Base-by-base conservation (phyloP, 176 grass and related monocot genomes). In the Oryza glaberrima region DNA sequence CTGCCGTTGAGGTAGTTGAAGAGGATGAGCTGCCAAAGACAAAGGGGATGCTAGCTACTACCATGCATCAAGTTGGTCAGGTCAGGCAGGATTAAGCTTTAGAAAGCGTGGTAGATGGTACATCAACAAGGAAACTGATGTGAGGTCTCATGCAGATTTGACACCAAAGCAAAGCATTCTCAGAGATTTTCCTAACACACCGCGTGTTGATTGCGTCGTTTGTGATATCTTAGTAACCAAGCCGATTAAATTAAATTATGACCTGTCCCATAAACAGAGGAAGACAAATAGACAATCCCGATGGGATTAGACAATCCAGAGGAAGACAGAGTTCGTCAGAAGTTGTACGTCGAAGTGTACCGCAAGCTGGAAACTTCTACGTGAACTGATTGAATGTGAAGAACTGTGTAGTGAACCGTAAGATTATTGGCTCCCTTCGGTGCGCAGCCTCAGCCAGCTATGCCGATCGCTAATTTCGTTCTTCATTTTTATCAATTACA, bases 1-100 rank as follows among this genome's bases (percentile, higher is more conserved):
- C 36, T n/a, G 35, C 56, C 76, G 38, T 64, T 45, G 60, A 28
- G 60, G 30, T 80, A 49, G 77, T 17, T 80, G 43, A 68, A 49
- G 63, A 30, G 43, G 64, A 68, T 80, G 77, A 40, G 16, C 77
- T 49, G 43, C 64, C 44, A 3, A 49, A 65, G 63, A 26, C 23
- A 28, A 61, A 61, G 20, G 58, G 58, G 58, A 61, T 61, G 58
- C 58, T 61, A 61, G 20, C 13, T 10, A 22, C 58, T 61, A 23
- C 11, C 19, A 23, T 61, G 35, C 35, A 36, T 36, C 8, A 61
- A 22, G 58, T 22, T 61, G 58, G 58, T 61, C 58, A 61, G 20
- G 19, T 67, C 77, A 11, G 77, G 16, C 25, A 65, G 26, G 64
- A 25, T 67, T 67, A n/a, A 47, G 52, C 52, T 3, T 32, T 32